Evolutionary conservation across 495 filamentous ascomycete species (phyloP).

Genomic region (Penicillium crystallinum): DNA sequence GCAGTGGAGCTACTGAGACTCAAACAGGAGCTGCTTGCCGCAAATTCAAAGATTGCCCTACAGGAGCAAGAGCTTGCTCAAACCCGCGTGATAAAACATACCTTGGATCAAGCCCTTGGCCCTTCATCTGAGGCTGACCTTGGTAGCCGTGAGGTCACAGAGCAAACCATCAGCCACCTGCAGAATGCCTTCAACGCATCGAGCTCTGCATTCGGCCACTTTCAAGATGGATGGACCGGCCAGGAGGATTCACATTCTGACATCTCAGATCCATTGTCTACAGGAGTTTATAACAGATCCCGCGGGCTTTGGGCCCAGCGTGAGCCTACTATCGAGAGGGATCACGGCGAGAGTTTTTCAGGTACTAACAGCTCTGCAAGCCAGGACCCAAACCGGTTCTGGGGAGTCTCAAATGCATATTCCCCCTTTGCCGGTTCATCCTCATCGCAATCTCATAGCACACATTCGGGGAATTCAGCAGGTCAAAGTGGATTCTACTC

Average conservation of each 20-base stretch:
- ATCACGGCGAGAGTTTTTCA: constrained; percentile 23
- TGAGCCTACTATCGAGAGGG: constrained; percentile 25
- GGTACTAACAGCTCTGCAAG: constrained; percentile 18
- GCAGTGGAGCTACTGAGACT: constrained; percentile 52
- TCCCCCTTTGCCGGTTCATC: constrained; percentile 15
- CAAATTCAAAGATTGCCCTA: constrained; percentile 71
- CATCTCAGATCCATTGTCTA: constrained; percentile 55
- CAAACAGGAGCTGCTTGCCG: constrained; percentile 68
- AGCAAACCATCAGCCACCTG: constrained; percentile 49
- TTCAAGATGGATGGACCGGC: constrained; percentile 57
- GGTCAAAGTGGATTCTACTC: constrained; percentile 29
- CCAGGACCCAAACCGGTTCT: constrained; percentile 32
- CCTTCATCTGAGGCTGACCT: constrained; percentile 54
- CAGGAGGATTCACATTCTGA: constrained; percentile 66
- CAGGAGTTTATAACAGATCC: constrained; percentile 53
- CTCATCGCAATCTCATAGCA: constrained; percentile 31
- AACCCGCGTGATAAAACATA: constrained; percentile 69
- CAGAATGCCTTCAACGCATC: constrained; percentile 52
- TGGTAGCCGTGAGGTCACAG: constrained; percentile 42
- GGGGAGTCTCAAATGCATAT: constrained; percentile 21
- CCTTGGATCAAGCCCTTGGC: constrained; percentile 66
- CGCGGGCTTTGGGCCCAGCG: constrained; percentile 58
- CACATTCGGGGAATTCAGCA: constrained; percentile 37
- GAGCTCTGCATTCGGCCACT: constrained; percentile 44
- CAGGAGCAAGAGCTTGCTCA: constrained; percentile 83